Base-by-base conservation (phyloP, 805 yeast genomes). In the Priceomyces fermenticarens region DNA sequence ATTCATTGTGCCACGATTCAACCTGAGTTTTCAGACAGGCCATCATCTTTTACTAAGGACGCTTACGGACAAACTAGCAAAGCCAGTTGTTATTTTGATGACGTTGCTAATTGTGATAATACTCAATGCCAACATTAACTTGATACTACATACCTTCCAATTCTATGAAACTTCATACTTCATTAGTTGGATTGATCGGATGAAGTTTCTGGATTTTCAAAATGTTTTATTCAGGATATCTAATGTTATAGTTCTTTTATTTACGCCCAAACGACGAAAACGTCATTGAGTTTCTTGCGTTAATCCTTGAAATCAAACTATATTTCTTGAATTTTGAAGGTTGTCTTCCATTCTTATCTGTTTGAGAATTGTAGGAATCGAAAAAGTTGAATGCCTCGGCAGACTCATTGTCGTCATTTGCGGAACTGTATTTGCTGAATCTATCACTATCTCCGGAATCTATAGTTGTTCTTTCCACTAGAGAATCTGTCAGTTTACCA, bases 1-100 rank as follows among this genome's bases (percentile, higher is more conserved):
- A 83, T 91, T 45, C 95, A 90, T 55, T 85, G 93, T 29, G 96
- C 91, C 13, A 91, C 99, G 1, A 90, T 93, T 38, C 99, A 91
- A 65, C 99, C 99, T 0, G 99, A 91, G 66, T 93, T 91, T 54
- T 38, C 30, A 14, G 33, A 28, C 23, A 47, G 38, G 29, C 44
- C 35, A 14, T 30, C 14, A 30, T 17, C 37, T 32, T 32, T 48
- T 36, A 17, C 45, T 38, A 30, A 30, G 10, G 52, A 54, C 44
- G 53, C 58, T 15, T 67, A 58, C 37, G 72, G 71, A 3, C 61
- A 60, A 12, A 51, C 68, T 15, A 53, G 52, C 35, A 57, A 53
- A 38, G 43, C 34, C 10, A 58, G 46, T 39, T 64, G 70, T 45
- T 42, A 53, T 12, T 58, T 61, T 20, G 69, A 64, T 45, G 63